Base-by-base conservation (phyloP, 1,139 yeast species). In the Candida mesenterica region DNA sequence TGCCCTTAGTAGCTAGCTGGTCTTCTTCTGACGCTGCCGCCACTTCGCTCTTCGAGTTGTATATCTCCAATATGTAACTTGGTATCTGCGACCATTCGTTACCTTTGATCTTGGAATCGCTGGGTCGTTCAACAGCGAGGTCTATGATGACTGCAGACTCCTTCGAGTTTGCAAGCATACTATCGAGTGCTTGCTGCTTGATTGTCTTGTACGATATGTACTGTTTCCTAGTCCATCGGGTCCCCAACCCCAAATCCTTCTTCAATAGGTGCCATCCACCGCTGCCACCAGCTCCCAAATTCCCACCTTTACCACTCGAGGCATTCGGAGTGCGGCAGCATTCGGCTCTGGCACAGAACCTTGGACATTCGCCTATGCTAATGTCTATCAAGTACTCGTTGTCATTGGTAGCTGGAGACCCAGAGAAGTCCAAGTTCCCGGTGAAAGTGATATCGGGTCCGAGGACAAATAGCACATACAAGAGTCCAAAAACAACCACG, bases 401-500 rank as follows among this genome's bases (percentile, higher is more conserved):
- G 5, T 68, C 55, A 2, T 61, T 49, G 5, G 73, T 74, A 43
- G 67, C 72, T 50, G 68, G 66, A 47, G 61, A 68, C 10, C 59
- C 72, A 4, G 67, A 55, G 25, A 62, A 42, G 25, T 55, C 52
- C 15, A 15, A 25, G 69, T 57, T 53, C 31, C 59, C 51, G 18
- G 65, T 46, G 19, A 56, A 49, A 4, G 64, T 60, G 24, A 56
- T 49, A 22, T 63, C 48, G 17, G 57, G 57, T 28, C 59, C 54
- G 44, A 67, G 60, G 15, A 73, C 73, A 17, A 28, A 6, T 5
- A 24, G 12, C 16, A 24, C 17, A 28, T 10, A 24, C 17, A 4
- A 28, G 28, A 15, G 29, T 12, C 5, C 6, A 24, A 24, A 14
- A 12, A 36, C 28, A 5, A 24, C 18, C 13, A 18, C 17, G 12